Percentiles rank a stretch among this genome's conserved stretches.
These are phyloP conservation scores for Dillenia turbinata DNA, from an alignment of 164 flowering plant species.

Conservation along the genomic window DNA sequence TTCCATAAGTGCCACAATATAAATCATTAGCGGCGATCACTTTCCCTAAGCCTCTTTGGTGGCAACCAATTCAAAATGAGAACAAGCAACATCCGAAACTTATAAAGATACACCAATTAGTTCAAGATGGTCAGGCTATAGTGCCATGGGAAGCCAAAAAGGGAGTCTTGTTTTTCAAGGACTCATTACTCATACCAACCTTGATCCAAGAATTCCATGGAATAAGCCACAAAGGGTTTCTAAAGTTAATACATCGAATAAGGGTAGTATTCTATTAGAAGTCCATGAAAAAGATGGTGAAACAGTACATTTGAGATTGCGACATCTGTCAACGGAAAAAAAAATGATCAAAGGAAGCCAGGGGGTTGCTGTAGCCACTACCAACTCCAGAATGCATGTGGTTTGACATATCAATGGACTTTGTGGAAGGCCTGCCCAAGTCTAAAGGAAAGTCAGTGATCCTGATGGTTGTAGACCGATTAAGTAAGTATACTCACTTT, in stretches of 20 bases:
- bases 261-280: slow-evolving; percentile 2
- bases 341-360: neutral
- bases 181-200: neutral
- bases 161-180: neutral
- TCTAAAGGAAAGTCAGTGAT: slow-evolving; percentile 2
- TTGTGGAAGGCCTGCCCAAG: slow-evolving; percentile 1
- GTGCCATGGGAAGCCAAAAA: neutral
- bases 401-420: slow-evolving; percentile 1
- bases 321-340: neutral
- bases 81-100: too few relatives aligned
- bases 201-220: slow-evolving; percentile 1
- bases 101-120: too few relatives aligned
- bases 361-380: neutral
- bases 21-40: too few relatives aligned
- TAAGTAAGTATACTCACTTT: slow-evolving; percentile 5
- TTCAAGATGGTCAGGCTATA: neutral
- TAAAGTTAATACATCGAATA: slow-evolving; percentile 1
- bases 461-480: slow-evolving; percentile 2
- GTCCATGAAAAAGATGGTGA: neutral
- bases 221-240: slow-evolving; percentile 7
- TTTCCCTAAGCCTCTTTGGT: too few relatives aligned
- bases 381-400: neutral
- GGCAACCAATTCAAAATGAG: too few relatives aligned
- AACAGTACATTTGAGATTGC: neutral
- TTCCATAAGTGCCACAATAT: too few relatives aligned